Base-by-base conservation (phyloP, 441 rosid species). In the Populus hybrid region DNA sequence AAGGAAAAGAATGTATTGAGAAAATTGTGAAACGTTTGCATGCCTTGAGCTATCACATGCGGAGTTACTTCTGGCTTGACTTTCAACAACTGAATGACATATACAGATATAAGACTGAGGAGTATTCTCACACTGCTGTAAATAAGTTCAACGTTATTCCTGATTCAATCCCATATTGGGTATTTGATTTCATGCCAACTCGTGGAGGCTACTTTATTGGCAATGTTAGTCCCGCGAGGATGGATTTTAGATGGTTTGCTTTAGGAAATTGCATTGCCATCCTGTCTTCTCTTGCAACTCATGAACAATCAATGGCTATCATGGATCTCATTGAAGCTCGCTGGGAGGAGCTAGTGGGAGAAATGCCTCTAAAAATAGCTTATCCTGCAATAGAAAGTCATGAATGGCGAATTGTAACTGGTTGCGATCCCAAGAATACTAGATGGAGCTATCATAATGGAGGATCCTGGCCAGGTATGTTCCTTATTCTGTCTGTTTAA, bases 361-460 rank as follows among this genome's bases (percentile, higher is more conserved):
- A 95, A 79, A 95, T 93, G 98, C 99, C 98, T 2, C 77, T 95
- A 75, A 95, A 95, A 88, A 91, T 95, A 42, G 75, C 89, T 79
- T 93, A 92, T 78, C 98, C 99, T 77, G 97, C 98, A 67, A 90
- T 95, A 6, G 99, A 95, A 78, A 86, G 87, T 69, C 99, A 92
- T 24, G 94, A 92, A 36, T 93, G 97, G 99, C 86, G 84, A 71
- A 91, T 92, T 10, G 82, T 92, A 67, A 93, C 98, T 10, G 99
- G 98, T 70, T 93, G 97, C 77, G 99, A 95, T 85, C 98, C 98
- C 7, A 95, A 93, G 88, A 95, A 93, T 80, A 95, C 96, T 1
- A 89, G 98, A 81, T 93, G 99, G 98, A 93, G 99, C 82, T 95
- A 95, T 83, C 99, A 95, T 74, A 95, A 95, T 28, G 99, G 99